Evolutionary conservation across 768 basidiomycete genomes (phyloP), one percentile per base, ranked within the genome.

Genomic region (Pholiota molesta): DNA sequence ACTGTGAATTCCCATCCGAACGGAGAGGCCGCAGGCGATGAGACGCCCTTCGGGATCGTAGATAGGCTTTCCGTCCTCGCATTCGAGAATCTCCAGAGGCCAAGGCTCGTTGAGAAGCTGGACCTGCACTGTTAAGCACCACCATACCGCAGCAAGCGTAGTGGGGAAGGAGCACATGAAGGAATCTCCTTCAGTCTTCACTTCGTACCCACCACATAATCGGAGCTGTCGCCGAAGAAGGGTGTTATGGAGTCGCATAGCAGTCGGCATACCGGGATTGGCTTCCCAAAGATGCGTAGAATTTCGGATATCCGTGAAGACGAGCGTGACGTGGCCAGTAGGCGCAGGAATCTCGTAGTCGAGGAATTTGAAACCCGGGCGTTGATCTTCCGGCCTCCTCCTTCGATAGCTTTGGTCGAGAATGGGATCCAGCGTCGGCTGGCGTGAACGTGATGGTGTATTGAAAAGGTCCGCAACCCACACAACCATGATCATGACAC

Each of bases 81-180:
- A 91, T 70, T 97, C 95, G 52, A 98, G 77, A 60, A 99, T 91
- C 74, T 98, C 97, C 69, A 91, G 73, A 2, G 97, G 97, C 97
- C 97, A 99, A 13, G 86, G 76, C 62, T 91, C 88, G 31, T 89
- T 79, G 26, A 99, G 79, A 11, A 99, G 81, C 68, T 91, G 86
- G 29, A 88, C 77, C 73, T 99, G 97, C 17, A 95, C 91, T 31
- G 85, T 87, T 69, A 97, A 79, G 66, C 90, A 90, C 92, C 94
- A 99, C 82, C 94, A 89, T 17, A 98, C 75, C 0, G 94, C 97
- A 0, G 91, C 83, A 1, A 94, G 81, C 13, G 94, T 85, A 2
- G 89, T 92, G 2, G 94, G 92, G 83, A 99, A 99, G 21, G 97
- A 94, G 57, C 95, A 95, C 92, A 99, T 96, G 81, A 99, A 99